Percentiles rank a stretch among this genome's conserved stretches.
Conservation (phyloP, 345 rosid species). For the Gossypium longicalyx region DNA sequence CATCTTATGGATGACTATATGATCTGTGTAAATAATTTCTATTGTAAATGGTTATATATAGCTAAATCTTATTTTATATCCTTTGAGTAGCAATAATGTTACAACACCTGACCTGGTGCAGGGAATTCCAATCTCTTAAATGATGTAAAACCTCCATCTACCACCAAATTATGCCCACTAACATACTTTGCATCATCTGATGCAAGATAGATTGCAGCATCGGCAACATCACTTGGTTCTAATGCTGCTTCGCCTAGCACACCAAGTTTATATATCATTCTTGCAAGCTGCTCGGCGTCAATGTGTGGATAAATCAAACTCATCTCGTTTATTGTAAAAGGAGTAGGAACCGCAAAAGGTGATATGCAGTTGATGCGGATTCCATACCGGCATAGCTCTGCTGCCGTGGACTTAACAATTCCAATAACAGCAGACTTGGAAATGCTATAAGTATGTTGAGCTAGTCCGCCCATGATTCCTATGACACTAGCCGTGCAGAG, state of each 20-base stretch:
- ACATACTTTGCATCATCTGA: conserved; percentile 46
- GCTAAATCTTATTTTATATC: neutral
- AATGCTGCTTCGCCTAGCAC: conserved; percentile 50
- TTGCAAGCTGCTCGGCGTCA: conserved; percentile 27
- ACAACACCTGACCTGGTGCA: neutral
- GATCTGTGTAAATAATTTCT: too few relatives aligned
- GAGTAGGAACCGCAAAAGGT: conserved; percentile 68
- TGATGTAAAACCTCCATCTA: conserved; percentile 86
- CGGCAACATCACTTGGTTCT: conserved; percentile 71
- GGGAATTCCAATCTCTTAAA: conserved; percentile 54
- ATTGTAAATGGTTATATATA: neutral
- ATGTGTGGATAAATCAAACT: conserved; percentile 33
- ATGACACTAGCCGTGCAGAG: conserved; percentile 71
- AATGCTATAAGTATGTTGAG: conserved; percentile 66
- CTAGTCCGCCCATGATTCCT: conserved; percentile 59
- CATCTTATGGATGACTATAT: too few relatives aligned
- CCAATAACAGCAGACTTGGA: conserved; percentile 61
- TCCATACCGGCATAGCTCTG: conserved; percentile 61
- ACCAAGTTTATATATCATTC: conserved; percentile 42
- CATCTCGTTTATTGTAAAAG: conserved; percentile 57
- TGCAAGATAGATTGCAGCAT: conserved; percentile 77
- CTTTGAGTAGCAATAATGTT: neutral
- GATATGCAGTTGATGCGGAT: conserved; percentile 78
- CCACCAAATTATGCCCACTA: conserved; percentile 58
- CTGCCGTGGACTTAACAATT: conserved; percentile 51